Evolutionary conservation across 129 eudicot genomes (phyloP), one percentile per base, ranked within the genome.

Genomic region (Chrysanthemum lavandulifolium): DNA sequence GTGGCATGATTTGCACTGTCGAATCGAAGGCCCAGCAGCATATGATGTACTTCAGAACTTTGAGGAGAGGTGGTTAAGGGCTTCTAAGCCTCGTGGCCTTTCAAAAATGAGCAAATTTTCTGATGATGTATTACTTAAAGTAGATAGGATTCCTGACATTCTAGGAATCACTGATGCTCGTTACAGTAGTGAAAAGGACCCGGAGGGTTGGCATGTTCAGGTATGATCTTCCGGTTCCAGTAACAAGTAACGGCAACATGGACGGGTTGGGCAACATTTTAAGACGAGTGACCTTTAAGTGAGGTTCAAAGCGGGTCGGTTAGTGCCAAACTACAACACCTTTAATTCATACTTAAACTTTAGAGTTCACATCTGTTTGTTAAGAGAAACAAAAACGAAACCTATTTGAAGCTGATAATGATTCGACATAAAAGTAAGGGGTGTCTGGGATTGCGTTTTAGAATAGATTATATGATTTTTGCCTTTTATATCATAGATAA

Each of bases 1-100:
- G 73, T 89, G 97, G 96, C 97, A 92, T 80, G 97, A 92, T 71
- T 81, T 92, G 88, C 96, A 92, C 23, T 63, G 68, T 63, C 50
- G 25, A 9, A 36, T 63, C 4, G 68, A 63, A 63, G 68, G 51
- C 40, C 68, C 68, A 14, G 68, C 68, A 36, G 51, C 68, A 13
- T 63, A 63, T 3, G 68, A 63, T 63, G 48, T 63, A 14, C 68
- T 63, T 49, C 49, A 63, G 23, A 63, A 63, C 51, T 63, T 63
- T 36, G 51, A 63, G 50, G 68, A 63, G 50, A 19, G 68, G 51
- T 63, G 68, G 68, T 63, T 36, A 18, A 63, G 50, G 51, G 68
- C 68, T 63, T 63, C 51, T 36, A 63, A 63, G 25, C 68, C 68
- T 63, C 45, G 65, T 61, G 68, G 68, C 9, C 13, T 63, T n/a